Percentiles rank a stretch among this genome's conserved stretches.
These are phyloP conservation scores for Puccinia polysora DNA, from an alignment of 1,284 basidiomycete species.

Conservation along the genomic window DNA sequence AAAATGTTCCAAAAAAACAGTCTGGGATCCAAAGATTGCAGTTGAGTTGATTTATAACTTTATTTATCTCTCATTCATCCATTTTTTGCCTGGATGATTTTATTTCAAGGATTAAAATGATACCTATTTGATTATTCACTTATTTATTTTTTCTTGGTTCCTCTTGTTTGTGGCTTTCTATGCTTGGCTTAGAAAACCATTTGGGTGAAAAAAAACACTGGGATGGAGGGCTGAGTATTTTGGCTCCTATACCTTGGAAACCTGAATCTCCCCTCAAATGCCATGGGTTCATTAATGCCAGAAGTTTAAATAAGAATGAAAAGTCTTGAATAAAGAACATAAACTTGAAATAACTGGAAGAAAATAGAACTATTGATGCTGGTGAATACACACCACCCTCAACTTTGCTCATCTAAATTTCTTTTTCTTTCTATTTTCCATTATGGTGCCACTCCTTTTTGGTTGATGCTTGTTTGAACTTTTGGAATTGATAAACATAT, in stretches of 20 bases:
- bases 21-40: constrained; percentile 73
- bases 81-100: background rate
- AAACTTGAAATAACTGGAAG: too few relatives aligned
- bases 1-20: constrained; percentile 79
- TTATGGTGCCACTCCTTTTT: too few relatives aligned
- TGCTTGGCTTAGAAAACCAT: constrained; percentile 65
- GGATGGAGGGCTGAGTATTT: constrained; percentile 72
- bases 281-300: constrained; percentile 80
- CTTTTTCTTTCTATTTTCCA: too few relatives aligned
- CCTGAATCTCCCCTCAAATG: constrained; percentile 82
- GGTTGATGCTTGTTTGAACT: too few relatives aligned
- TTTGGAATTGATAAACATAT: too few relatives aligned
- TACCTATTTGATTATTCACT: too few relatives aligned
- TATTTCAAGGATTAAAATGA: background rate
- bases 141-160: too few relatives aligned
- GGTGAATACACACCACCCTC: background rate
- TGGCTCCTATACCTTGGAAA: constrained; percentile 72
- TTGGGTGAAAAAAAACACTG: constrained; percentile 85
- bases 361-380: too few relatives aligned
- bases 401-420: background rate
- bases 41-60: constrained; percentile 61
- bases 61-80: background rate
- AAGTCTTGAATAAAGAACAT: too few relatives aligned
- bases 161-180: too few relatives aligned
- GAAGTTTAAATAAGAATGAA: constrained; percentile 68